These are phyloP conservation scores for Colletotrichum zoysiae DNA, from an alignment of 2,329 filamentous ascomycete genomes.

Conservation along the genomic window DNA sequence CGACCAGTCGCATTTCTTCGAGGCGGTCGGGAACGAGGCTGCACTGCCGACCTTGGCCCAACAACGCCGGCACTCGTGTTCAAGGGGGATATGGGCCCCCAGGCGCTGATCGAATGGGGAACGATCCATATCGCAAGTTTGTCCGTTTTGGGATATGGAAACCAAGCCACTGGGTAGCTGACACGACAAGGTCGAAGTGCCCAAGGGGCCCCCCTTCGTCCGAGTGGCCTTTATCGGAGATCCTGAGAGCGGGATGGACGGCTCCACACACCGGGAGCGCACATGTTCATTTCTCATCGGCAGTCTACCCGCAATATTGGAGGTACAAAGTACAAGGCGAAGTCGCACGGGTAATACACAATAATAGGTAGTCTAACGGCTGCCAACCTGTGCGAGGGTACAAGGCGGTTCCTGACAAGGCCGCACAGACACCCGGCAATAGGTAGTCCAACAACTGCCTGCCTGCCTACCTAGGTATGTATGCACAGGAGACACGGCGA, in stretches of 20 bases:
- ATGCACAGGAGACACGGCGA: constrained; percentile 15
- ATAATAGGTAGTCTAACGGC: too few species aligned
- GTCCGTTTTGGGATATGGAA: constrained; percentile 37
- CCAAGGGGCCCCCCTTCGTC: constrained; percentile 1
- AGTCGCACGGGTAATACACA: too few species aligned
- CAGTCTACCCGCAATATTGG: background rate
- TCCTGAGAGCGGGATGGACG: constrained; percentile 5
- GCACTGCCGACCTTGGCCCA: constrained; percentile 17
- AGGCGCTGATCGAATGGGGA: constrained; percentile 24
- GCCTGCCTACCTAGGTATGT: too few species aligned
- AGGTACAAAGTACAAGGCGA: too few species aligned
- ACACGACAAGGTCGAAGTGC: background rate
- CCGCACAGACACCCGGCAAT: too few species aligned
- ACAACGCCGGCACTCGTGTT: constrained; percentile 29
- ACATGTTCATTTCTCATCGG: constrained; percentile 17
- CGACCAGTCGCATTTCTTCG: constrained; percentile 32
- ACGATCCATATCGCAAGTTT: constrained; percentile 38
- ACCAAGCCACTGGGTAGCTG: constrained; percentile 31
- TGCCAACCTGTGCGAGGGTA: too few species aligned
- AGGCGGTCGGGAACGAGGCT: background rate
- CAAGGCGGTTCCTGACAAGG: too few species aligned
- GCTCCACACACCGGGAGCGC: constrained; percentile 14
- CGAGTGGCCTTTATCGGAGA: constrained; percentile 30
- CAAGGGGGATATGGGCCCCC: background rate
- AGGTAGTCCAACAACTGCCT: background rate